Conservation (phyloP, 768 basidiomycete genomes). For the Mycena latifolia region DNA sequence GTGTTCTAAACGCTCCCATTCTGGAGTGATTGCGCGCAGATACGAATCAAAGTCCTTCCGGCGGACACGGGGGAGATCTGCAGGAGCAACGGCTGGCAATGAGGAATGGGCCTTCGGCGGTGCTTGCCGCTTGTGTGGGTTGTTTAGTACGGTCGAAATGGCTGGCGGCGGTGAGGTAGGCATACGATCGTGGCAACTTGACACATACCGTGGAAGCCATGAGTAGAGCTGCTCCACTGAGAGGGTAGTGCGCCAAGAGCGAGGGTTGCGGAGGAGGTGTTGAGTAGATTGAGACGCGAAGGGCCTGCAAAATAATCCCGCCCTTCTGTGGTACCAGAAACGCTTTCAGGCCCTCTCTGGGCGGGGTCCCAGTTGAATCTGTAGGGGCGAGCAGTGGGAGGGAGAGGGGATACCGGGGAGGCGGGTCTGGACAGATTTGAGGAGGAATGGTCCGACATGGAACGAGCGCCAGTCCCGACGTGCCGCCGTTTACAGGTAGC, state of each 20-base stretch:
- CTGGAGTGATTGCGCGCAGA: slow-evolving; percentile 74
- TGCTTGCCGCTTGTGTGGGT: slow-evolving; percentile 85
- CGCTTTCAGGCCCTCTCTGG: slow-evolving; percentile 75
- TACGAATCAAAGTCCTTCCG: slow-evolving; percentile 90
- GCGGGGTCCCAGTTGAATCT: slow-evolving; percentile 83
- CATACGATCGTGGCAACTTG: slow-evolving; percentile 4
- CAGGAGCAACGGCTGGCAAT: slow-evolving; percentile 77
- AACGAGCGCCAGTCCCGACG: neutral
- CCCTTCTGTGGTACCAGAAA: slow-evolving; percentile 80
- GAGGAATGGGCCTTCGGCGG: slow-evolving; percentile 91
- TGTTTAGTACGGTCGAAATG: slow-evolving; percentile 94
- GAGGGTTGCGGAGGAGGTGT: slow-evolving; percentile 62
- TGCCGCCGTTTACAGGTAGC: neutral
- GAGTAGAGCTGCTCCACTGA: slow-evolving; percentile 85
- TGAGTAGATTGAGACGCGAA: slow-evolving; percentile 62
- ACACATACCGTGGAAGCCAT: slow-evolving; percentile 89
- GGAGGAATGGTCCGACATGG: slow-evolving; percentile 57
- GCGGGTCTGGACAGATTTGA: slow-evolving; percentile 71
- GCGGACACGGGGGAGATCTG: slow-evolving; percentile 83
- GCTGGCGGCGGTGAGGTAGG: slow-evolving; percentile 60
- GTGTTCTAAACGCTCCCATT: slow-evolving; percentile 83
- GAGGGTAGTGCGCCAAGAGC: slow-evolving; percentile 62
- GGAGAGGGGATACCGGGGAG: slow-evolving; percentile 63
- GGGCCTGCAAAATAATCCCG: slow-evolving; percentile 72
- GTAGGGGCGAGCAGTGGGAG: slow-evolving; percentile 67